Conservation (phyloP, 2,329 filamentous ascomycete species). For the Bipolaris bicolor region DNA sequence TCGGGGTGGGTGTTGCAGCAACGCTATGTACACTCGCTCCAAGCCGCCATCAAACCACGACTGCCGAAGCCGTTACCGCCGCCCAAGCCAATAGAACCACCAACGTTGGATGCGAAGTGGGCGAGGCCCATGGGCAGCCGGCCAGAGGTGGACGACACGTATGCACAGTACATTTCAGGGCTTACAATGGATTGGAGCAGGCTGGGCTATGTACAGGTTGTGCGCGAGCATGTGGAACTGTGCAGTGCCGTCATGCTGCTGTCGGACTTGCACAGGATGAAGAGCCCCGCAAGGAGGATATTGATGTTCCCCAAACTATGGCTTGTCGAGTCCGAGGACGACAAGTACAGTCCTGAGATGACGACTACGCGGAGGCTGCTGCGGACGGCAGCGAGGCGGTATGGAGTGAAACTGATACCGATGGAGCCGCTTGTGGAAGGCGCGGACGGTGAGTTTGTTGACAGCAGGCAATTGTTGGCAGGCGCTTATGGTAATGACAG, state of each 20-base stretch:
- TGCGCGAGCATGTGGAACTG: slow-evolving; percentile 53
- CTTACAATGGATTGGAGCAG: slow-evolving; percentile 53
- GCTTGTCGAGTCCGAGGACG: slow-evolving; percentile 44
- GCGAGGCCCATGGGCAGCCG: slow-evolving; percentile 39
- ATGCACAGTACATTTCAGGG: slow-evolving; percentile 42
- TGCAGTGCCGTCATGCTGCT: slow-evolving; percentile 59
- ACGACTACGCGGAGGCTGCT: slow-evolving; percentile 54
- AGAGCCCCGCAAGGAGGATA: slow-evolving; percentile 54
- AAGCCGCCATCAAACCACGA: slow-evolving; percentile 70
- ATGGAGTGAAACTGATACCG: slow-evolving; percentile 53
- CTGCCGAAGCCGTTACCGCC: slow-evolving; percentile 50
- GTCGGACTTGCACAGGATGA: slow-evolving; percentile 53
- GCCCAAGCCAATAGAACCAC: slow-evolving; percentile 41
- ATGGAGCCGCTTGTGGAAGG: slow-evolving; percentile 50
- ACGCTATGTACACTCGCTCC: slow-evolving; percentile 78
- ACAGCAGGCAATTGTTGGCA: neutral
- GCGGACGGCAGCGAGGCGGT: slow-evolving; percentile 54
- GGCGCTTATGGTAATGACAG: slow-evolving; percentile 23
- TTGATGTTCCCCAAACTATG: slow-evolving; percentile 54
- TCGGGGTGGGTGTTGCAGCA: slow-evolving; percentile 89
- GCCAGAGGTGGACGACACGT: slow-evolving; percentile 37
- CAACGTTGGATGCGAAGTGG: slow-evolving; percentile 47
- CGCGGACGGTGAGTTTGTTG: slow-evolving; percentile 33
- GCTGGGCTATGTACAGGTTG: slow-evolving; percentile 57
- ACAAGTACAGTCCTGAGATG: slow-evolving; percentile 51